Percentiles rank a stretch among this genome's conserved stretches.
Evolutionary conservation across 805 yeast species (phyloP).

Genomic region (Zygosaccharomyces kombuchaensis): DNA sequence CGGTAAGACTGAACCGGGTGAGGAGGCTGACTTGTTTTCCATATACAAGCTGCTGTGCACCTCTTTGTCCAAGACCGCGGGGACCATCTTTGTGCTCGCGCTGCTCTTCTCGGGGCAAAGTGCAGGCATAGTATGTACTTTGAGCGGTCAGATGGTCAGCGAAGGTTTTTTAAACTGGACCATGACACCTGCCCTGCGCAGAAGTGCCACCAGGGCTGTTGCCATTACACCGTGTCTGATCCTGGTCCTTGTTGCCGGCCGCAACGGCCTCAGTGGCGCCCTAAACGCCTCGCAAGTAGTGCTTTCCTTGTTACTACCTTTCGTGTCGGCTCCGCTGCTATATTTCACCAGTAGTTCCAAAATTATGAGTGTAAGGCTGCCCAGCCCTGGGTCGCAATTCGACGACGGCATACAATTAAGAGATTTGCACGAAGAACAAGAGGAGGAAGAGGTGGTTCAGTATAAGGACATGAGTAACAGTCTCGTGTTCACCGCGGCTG

Average conservation of each 20-base stretch:
- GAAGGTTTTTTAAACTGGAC: slow-evolving; percentile 86
- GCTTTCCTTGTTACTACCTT: slow-evolving; percentile 71
- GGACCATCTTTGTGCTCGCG: slow-evolving; percentile 80
- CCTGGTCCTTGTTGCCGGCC: slow-evolving; percentile 69
- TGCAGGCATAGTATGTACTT: slow-evolving; percentile 93
- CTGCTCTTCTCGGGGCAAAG: slow-evolving; percentile 82
- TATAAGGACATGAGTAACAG: slow-evolving; percentile 42
- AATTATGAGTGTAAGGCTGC: slow-evolving; percentile 56
- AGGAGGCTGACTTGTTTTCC: slow-evolving; percentile 76
- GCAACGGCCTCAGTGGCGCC: slow-evolving; percentile 73
- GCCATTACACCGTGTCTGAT: slow-evolving; percentile 85
- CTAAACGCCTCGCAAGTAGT: slow-evolving; percentile 85
- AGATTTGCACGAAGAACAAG: slow-evolving; percentile 8
- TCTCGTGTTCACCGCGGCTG: slow-evolving; percentile 46
- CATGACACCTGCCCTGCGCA: slow-evolving; percentile 72
- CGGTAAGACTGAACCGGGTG: slow-evolving; percentile 51
- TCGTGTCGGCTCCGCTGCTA: slow-evolving; percentile 83
- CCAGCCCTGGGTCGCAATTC: background rate
- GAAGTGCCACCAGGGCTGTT: slow-evolving; percentile 75
- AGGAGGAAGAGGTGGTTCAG: slow-evolving; percentile 8
- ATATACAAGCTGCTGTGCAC: slow-evolving; percentile 63
- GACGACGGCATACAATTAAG: slow-evolving; percentile 9
- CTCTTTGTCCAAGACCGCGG: slow-evolving; percentile 70
- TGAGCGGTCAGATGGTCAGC: slow-evolving; percentile 91
- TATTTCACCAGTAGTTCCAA: slow-evolving; percentile 68